These are phyloP conservation scores for Leishmania arabica DNA, from an alignment of 208 protist genomes.

Conservation along the genomic window DNA sequence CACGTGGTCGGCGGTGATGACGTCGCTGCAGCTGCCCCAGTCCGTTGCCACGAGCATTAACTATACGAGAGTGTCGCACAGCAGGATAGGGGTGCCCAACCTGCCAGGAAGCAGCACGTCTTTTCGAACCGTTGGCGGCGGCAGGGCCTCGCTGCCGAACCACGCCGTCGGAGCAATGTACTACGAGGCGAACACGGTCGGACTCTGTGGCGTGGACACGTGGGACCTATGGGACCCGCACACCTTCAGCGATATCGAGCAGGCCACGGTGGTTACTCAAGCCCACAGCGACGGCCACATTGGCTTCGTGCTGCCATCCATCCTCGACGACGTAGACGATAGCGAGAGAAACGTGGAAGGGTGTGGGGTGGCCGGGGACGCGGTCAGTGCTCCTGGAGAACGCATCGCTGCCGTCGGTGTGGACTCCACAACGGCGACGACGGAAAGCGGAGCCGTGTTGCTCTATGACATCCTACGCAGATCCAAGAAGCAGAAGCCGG, in stretches of 20 bases:
- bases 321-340: conserved; percentile 7
- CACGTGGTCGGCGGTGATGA: background rate
- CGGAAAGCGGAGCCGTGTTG: conserved; percentile 6
- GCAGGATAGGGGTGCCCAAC: background rate
- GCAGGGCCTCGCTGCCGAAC: background rate
- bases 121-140: background rate
- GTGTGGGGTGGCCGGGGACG: background rate
- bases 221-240: conserved; percentile 34
- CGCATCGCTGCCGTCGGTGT: background rate
- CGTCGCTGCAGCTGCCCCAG: background rate
- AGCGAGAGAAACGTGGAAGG: background rate
- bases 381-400: background rate
- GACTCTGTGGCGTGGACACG: conserved; percentile 44
- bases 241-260: conserved; percentile 33
- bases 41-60: background rate
- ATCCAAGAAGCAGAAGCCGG: conserved; percentile 16
- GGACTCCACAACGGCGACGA: background rate
- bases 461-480: conserved; percentile 29
- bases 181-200: conserved; percentile 27
- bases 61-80: background rate
- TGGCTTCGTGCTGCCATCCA: conserved; percentile 8
- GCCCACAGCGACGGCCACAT: background rate
- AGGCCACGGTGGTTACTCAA: conserved; percentile 2
- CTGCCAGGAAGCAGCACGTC: background rate
- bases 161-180: background rate